phyloP scores from a whole-genome alignment of 208 protist genomes.

The Kentomonas sorsogonicus region DNA sequence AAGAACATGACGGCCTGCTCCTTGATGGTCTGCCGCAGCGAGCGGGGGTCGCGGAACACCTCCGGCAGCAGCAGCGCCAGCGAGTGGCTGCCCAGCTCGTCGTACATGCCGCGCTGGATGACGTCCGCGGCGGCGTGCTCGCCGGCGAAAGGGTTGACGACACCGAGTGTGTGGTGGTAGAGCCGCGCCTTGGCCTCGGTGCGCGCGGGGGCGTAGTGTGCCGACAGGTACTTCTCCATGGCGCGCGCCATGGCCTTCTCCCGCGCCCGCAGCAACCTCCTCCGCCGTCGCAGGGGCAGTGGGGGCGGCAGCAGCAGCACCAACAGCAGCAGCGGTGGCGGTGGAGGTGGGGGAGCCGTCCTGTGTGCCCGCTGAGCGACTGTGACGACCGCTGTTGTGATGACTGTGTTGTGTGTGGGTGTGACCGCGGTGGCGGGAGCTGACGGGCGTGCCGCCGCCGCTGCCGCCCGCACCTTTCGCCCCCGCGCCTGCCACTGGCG shows the following conservation, averaged over 20 bases:
- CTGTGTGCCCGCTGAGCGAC: too few relatives aligned
- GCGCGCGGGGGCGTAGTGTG: not conserved
- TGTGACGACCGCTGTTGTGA: too few relatives aligned
- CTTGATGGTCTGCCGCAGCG: conserved; percentile 48
- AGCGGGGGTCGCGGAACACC: conserved; percentile 43
- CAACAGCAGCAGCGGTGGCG: not conserved
- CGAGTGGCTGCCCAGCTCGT: conserved; percentile 40
- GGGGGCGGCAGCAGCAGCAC: too few relatives aligned
- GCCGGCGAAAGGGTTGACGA: conserved; percentile 71
- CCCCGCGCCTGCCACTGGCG: too few relatives aligned
- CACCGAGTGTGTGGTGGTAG: conserved; percentile 44
- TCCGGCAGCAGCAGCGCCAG: conserved; percentile 40
- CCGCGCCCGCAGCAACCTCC: not conserved
- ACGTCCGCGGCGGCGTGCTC: conserved; percentile 26
- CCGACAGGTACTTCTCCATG: not conserved
- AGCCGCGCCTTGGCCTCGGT: not conserved
- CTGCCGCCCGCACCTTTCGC: too few relatives aligned
- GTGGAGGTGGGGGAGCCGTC: not conserved
- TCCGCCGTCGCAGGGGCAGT: too few relatives aligned
- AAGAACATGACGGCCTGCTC: conserved; percentile 43
- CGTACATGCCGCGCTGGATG: conserved; percentile 31
- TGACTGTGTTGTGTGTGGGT: too few relatives aligned
- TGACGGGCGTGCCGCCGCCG: too few relatives aligned
- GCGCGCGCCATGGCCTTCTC: not conserved
- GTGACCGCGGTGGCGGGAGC: too few relatives aligned